Base-by-base conservation (phyloP, 2,329 filamentous ascomycete species). In the Apiospora malaysiana region DNA sequence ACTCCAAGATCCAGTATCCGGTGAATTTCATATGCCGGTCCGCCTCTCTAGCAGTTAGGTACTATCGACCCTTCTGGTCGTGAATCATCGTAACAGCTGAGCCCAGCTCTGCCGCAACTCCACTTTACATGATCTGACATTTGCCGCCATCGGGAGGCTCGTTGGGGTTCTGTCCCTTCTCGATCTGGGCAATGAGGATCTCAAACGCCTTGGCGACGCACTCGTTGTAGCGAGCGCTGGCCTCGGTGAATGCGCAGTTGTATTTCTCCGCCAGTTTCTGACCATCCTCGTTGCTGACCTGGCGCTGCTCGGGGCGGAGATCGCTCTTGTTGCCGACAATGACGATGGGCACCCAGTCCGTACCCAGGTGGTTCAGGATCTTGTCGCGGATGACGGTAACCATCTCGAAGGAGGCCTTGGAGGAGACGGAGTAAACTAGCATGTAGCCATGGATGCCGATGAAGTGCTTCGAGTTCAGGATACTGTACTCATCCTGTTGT, bases 371-470 rank as follows among this genome's bases (percentile, higher is more conserved):
- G 81, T 97, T 97, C 71, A 99, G 86, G 73, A 99, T 98, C 88
- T 98, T 99, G 81, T 98, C 95, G 37, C 95, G 89, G 75, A 99
- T 97, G 72, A 98, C 94, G 78, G 93, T 91, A 68, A 97, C 92
- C 95, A 98, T 99, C 81, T 99, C 96, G 79, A 98, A 98, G 12
- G 94, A 97, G 77, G 96, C 93, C 78, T 94, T 91, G 66, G 94
- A 97, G 27, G 93, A 93, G 68, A 99, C 95, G n/a, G 95, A 97
- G 84, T 99, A 99, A 67, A 98, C 95, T 72, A 99, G 92, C 89
- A 99, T 94, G 83, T 98, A 99, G 71, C 96, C 96, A 85, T 99
- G 96, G 76, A 98, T 98, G 74, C 96, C 96, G 81, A 99, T 98
- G 79, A 98, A 98, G 81, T 98, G 95, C 85, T 98, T 98, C 73